A percentile compares a stretch with the other conserved stretches of the same genome.
These are phyloP conservation scores for Chaetomium tenue DNA, from an alignment of 495 filamentous ascomycete genomes.

Conservation along the genomic window DNA sequence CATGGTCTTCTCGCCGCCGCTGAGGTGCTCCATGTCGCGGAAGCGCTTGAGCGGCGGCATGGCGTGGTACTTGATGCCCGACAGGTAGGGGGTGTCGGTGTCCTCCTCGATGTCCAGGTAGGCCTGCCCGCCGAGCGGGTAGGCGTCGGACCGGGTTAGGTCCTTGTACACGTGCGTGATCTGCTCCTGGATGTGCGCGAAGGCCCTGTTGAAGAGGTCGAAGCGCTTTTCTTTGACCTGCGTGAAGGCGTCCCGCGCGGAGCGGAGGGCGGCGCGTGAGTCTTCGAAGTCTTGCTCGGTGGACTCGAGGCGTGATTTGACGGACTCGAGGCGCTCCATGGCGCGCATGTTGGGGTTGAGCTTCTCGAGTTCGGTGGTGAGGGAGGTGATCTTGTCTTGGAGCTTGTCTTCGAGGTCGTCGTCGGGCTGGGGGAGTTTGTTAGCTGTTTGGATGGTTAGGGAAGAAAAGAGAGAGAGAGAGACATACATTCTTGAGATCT, in stretches of 20 bases:
- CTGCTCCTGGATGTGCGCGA: slow-evolving; percentile 90
- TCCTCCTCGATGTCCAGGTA: slow-evolving; percentile 92
- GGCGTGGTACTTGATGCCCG: slow-evolving; percentile 95
- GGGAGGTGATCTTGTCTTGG: slow-evolving; percentile 67
- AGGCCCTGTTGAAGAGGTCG: slow-evolving; percentile 92
- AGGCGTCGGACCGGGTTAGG: slow-evolving; percentile 77
- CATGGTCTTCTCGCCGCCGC: slow-evolving; percentile 98
- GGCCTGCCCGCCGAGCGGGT: slow-evolving; percentile 88
- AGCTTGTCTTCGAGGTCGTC: slow-evolving; percentile 77
- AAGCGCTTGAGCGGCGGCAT: slow-evolving; percentile 99
- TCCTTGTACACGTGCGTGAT: slow-evolving; percentile 94
- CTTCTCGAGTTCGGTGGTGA: slow-evolving; percentile 80
- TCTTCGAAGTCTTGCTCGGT: slow-evolving; percentile 89
- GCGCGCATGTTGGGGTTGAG: slow-evolving; percentile 95
- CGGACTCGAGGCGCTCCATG: slow-evolving; percentile 83
- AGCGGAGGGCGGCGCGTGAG: slow-evolving; percentile 67
- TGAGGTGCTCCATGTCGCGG: slow-evolving; percentile 98
- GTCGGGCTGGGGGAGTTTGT: slow-evolving; percentile 50
- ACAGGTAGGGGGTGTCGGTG: slow-evolving; percentile 80
- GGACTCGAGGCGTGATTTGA: slow-evolving; percentile 75
- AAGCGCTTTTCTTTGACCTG: slow-evolving; percentile 76
- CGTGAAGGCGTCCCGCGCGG: slow-evolving; percentile 78
- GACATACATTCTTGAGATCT: slow-evolving; percentile 72
- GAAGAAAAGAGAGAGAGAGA: neutral
- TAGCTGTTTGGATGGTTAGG: neutral